A percentile compares a stretch with the other conserved stretches of the same genome.
Conservation (phyloP, 208 protist species). For the Crithidia brevicula region DNA sequence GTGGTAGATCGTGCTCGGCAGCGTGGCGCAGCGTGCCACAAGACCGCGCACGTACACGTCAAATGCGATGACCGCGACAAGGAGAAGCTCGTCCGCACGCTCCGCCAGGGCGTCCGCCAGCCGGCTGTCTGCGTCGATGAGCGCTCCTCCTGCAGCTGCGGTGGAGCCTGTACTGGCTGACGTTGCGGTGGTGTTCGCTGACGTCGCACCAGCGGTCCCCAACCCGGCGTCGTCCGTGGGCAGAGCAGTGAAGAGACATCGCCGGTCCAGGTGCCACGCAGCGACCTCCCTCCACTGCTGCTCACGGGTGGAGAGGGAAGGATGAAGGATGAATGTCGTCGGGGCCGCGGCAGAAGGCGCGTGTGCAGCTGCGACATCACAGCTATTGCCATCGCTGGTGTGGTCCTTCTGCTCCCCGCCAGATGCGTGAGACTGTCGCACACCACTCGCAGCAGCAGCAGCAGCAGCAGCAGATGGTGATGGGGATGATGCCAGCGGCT, state of each 20-base stretch:
- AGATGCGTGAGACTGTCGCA: too few relatives aligned
- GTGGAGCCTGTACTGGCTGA: not conserved
- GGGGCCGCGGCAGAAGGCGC: too few relatives aligned
- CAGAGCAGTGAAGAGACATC: not conserved
- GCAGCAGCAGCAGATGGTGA: too few relatives aligned
- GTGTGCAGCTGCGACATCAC: not conserved
- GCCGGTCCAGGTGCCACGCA: not conserved
- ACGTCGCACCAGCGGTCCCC: not conserved
- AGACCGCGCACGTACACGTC: constrained; percentile 9
- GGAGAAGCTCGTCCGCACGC: constrained; percentile 11
- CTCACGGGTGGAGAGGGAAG: not conserved
- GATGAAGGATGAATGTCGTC: not conserved
- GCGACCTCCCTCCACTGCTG: constrained; percentile 3
- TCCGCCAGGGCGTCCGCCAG: constrained; percentile 8
- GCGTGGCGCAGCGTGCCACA: not conserved
- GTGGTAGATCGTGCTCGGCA: constrained; percentile 1
- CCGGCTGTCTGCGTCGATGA: not conserved
- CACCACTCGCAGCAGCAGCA: too few relatives aligned
- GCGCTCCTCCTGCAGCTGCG: not conserved
- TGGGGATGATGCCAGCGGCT: too few relatives aligned
- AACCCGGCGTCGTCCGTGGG: not conserved
- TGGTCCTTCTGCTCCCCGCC: too few relatives aligned
- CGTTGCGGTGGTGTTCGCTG: not conserved
- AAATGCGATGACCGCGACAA: constrained; percentile 3
- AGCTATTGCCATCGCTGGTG: too few relatives aligned